Evolutionary conservation across 1,284 basidiomycete species (phyloP), one percentile per base, ranked within the genome.

Genomic region (Apiotrichum laibachii): DNA sequence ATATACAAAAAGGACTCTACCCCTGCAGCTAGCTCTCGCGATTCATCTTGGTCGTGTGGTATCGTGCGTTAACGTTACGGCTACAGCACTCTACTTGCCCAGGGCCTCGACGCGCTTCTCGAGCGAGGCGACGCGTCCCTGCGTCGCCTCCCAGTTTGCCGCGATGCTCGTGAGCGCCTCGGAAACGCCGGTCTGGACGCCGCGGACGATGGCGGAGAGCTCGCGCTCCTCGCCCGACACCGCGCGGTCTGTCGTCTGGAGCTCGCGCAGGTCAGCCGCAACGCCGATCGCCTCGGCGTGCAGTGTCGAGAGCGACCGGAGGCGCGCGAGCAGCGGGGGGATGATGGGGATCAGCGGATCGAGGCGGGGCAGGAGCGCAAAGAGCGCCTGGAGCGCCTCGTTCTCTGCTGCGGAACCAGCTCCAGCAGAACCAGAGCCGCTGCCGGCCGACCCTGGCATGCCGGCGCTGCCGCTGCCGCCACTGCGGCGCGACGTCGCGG

Each of bases 291-390:
- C 90, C 47, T 88, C 86, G 0, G 88, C 82, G 72, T 99, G 95
- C 59, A 99, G 77, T 0, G 85, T 76, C 2, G 90, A 86, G 11
- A 99, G 82, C 12, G 92, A 92, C 50, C 89, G 85, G 34, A 99
- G 80, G 5, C 95, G 87, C 1, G 86, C 85, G 21, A 99, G 83
- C n/a, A 99, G 86, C 58, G 92, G 89, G 0, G 93, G 91, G 12
- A 96, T 86, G 59, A 97, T 87, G 0, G 95, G 92, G 0, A 98
- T 81, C 0, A 91, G 83, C 0, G 93, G 92, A 19, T 89, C 88
- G 0, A 99, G 83, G 1, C 93, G 86, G 12, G 86, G 85, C 2
- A 97, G 82, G 34, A 96, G 78, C 0, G 87, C 85, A n/a, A 92
- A 82, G 1, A 84, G 77, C 13, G 72, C 60, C 42, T 79, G 74